Conservation (phyloP, 2,329 filamentous ascomycete genomes). For the Cladorrhinum sp. region DNA sequence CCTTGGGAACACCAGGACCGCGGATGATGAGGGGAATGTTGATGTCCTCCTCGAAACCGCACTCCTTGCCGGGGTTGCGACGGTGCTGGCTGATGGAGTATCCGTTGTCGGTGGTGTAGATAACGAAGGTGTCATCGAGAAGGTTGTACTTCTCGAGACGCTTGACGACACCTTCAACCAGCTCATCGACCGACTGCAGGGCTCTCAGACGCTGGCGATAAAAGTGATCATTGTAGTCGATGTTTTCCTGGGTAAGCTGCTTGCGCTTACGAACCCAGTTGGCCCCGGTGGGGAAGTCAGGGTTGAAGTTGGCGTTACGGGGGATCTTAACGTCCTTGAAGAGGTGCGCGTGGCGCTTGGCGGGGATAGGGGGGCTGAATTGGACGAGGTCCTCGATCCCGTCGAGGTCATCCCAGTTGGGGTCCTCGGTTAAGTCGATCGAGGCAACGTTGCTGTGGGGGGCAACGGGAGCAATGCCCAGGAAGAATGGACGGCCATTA, state of each 20-base stretch:
- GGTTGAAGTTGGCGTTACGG: constrained; percentile 65
- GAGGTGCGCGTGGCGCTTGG: constrained; percentile 57
- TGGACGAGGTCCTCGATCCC: constrained; percentile 14
- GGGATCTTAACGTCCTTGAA: constrained; percentile 60
- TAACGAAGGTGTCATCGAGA: constrained; percentile 58
- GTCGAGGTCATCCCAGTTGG: constrained; percentile 1
- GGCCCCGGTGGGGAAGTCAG: constrained; percentile 45
- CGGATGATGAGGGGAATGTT: constrained; percentile 58
- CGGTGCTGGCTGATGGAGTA: constrained; percentile 59
- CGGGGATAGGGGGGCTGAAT: constrained; percentile 51
- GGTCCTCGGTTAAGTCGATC: constrained; percentile 16
- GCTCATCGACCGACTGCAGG: constrained; percentile 43
- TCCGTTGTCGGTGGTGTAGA: constrained; percentile 59
- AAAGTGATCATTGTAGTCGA: constrained; percentile 48
- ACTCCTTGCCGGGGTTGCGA: constrained; percentile 55
- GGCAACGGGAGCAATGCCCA: constrained; percentile 57
- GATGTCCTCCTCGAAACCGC: constrained; percentile 57
- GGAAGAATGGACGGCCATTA: constrained; percentile 50
- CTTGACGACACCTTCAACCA: constrained; percentile 39
- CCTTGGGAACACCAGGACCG: constrained; percentile 52
- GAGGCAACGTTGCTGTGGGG: constrained; percentile 50
- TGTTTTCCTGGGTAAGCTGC: constrained; percentile 35
- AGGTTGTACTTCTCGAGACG: constrained; percentile 35
- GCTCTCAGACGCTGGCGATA: constrained; percentile 45
- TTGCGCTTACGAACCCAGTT: constrained; percentile 44